Base-by-base conservation (phyloP, 176 grass and related monocot species). In the Dactylis glomerata region DNA sequence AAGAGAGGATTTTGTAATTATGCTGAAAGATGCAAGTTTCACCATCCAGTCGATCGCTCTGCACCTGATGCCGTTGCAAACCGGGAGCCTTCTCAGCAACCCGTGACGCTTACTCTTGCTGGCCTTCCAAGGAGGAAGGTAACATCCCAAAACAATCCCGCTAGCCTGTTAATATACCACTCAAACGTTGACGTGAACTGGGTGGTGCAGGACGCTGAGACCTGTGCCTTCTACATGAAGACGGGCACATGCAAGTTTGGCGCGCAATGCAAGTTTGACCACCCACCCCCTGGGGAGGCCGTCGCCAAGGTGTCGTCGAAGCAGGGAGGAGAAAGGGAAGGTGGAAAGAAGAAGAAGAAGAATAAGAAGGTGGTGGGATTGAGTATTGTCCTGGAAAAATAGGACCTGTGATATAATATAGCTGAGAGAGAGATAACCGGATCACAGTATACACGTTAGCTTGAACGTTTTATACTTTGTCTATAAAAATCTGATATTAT, bases 61-160 rank as follows among this genome's bases (percentile, higher is more conserved):
- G 83, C 58, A 54, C 78, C 85, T 57, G 78, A 56, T 34, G 16
- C 73, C 40, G 62, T 70, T 33, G 76, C 50, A 32, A 85, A 85
- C 11, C 37, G 50, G 55, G 38, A 82, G 75, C 24, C 36, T 8
- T 56, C 78, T 73, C 63, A 71, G 74, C 85, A 86, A 77, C 54
- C 72, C 77, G 72, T 96, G 64, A 80, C 56, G n/a, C 86, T 91
- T 82, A 93, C 85, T 58, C 85, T 93, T 86, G 92, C 95, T 78
- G 97, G 93, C 65, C 84, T 99, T 58, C 97, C 97, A 49, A 92
- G 93, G 82, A 94, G 97, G 92, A 82, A 99, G 93, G 97, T 99
- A 87, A 46, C 20, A 83, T 87, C 32, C 26, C 5, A 70, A 68
- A 6, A 52, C 3, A 54, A 61, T 72, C 31, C n/a, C 33, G 19